phyloP scores from a whole-genome alignment of 768 basidiomycete species.

The Epithele typhae region DNA sequence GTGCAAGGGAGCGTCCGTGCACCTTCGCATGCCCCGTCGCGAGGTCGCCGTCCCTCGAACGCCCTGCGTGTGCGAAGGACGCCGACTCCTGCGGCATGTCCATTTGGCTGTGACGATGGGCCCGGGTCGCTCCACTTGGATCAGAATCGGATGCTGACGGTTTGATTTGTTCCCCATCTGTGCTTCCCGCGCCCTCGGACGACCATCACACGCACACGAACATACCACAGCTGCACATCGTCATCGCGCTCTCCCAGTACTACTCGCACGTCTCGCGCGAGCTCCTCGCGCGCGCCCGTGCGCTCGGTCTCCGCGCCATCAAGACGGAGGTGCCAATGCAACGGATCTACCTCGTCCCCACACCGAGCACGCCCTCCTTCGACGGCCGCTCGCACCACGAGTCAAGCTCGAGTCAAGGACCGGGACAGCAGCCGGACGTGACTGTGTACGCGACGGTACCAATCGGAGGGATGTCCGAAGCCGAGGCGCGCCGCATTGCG shows the following conservation, averaged over 20 bases:
- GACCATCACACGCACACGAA: too few relatives aligned
- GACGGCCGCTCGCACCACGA: constrained; percentile 5
- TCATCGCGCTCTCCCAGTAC: constrained; percentile 65
- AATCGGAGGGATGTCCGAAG: constrained; percentile 47
- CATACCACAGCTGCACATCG: constrained; percentile 60
- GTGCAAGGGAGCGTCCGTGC: too few relatives aligned
- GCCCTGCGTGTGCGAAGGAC: too few relatives aligned
- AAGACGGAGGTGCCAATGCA: constrained; percentile 35
- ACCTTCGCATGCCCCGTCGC: too few relatives aligned
- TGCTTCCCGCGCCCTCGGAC: too few relatives aligned
- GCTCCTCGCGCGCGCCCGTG: constrained; percentile 25
- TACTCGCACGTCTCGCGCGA: constrained; percentile 48
- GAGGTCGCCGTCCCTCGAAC: constrained; percentile 23
- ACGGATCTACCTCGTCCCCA: constrained; percentile 62
- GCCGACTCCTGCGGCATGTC: too few relatives aligned
- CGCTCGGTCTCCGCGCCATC: constrained; percentile 22
- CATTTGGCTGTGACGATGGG: too few relatives aligned
- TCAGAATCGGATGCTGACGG: too few relatives aligned
- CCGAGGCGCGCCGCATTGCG: constrained; percentile 45
- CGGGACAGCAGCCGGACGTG: constrained; percentile 16
- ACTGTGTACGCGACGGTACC: constrained; percentile 74
- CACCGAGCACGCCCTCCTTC: constrained; percentile 15
- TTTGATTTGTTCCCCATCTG: too few relatives aligned
- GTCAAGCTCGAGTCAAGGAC: constrained; percentile 6
- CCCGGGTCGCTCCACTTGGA: too few relatives aligned